Base-by-base conservation (phyloP, 352 stramenopile genomes). In the Phytopythium delawarense region DNA sequence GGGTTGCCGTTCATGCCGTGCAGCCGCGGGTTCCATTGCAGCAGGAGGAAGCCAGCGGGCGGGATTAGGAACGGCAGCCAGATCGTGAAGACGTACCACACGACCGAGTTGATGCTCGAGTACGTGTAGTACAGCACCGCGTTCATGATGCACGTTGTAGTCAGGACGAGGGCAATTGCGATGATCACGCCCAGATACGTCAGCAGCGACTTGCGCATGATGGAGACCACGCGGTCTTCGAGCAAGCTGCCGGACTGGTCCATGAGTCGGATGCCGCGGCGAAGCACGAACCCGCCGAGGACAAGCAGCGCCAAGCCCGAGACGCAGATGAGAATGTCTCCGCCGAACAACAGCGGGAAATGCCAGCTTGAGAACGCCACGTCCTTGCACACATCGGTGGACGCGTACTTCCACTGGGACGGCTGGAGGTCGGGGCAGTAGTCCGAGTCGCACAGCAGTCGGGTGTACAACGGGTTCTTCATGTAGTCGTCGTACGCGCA, bases 401-500 rank as follows among this genome's bases (percentile, higher is more conserved):
- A 71, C 1, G 81, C 79, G 65, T 92, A 92, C 51, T 81, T 81
- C 87, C 87, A 95, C 63, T 94, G 84, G 30, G 60, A 78, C 23
- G 87, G 87, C 66, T 95, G 84, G 44, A 95, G 64, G 62, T 94
- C 85, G 0, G 83, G 85, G 35, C 81, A 92, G 56, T 89, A 92
- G 67, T 92, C 83, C 25, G 76, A 74, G 23, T 86, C 78, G 48
- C 81, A 92, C 59, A 91, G 57, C 7, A 76, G 79, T 59, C 80
- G 75, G 37, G 61, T 78, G 67, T 92, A 92, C 40, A 80, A 78
- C 8, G 81, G 83, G 63, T 95, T 95, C 72, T 88, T 90, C 21
- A 95, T 69, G 71, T 95, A 95, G 61, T 95, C 87, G 55, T 92
- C 78, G 68, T 95, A 95, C 25, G 87, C 74, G 67, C 87, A 95